Percentiles rank a stretch among this genome's conserved stretches.
These are phyloP conservation scores for Nakaseomyces bracarensis DNA, from an alignment of 1,139 yeast genomes.

Conservation along the genomic window DNA sequence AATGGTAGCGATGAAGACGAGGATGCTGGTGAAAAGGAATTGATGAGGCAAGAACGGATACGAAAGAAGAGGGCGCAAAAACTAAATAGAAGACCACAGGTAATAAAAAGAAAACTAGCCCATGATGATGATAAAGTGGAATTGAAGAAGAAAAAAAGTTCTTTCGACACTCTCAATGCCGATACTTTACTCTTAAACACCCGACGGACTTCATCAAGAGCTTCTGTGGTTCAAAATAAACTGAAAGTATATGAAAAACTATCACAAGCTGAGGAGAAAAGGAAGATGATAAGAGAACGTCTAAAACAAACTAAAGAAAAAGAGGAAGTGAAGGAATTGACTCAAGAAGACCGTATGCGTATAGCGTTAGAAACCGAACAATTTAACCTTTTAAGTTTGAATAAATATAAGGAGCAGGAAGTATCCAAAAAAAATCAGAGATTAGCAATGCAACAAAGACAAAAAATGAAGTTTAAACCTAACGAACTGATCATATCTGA, in stretches of 20 bases:
- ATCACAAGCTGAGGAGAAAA: slow-evolving; percentile 59
- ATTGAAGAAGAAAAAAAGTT: slow-evolving; percentile 19
- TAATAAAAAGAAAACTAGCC: slow-evolving; percentile 38
- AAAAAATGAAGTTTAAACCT: slow-evolving; percentile 40
- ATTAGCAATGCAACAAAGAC: slow-evolving; percentile 60
- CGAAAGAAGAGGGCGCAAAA: slow-evolving; percentile 38
- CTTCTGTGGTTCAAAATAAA: slow-evolving; percentile 71
- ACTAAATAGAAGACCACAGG: slow-evolving; percentile 36
- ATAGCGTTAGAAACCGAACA: slow-evolving; percentile 85
- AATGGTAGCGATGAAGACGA: slow-evolving; percentile 40
- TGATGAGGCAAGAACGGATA: slow-evolving; percentile 44
- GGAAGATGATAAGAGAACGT: slow-evolving; percentile 39
- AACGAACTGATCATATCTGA: slow-evolving; percentile 24
- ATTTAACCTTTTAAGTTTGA: slow-evolving; percentile 62
- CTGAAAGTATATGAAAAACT: slow-evolving; percentile 68
- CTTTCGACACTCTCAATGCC: slow-evolving; percentile 32
- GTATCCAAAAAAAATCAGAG: slow-evolving; percentile 70
- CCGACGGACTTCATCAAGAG: slow-evolving; percentile 71
- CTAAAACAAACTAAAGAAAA: slow-evolving; percentile 30
- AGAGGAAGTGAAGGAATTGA: slow-evolving; percentile 45
- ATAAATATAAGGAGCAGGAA: slow-evolving; percentile 77
- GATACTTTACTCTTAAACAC: slow-evolving; percentile 42
- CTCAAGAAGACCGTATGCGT: slow-evolving; percentile 78
- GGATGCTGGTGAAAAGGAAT: slow-evolving; percentile 59
- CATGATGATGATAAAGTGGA: slow-evolving; percentile 11